Conservation (phyloP, 164 flowering plant genomes). For the Vitis cinerea region DNA sequence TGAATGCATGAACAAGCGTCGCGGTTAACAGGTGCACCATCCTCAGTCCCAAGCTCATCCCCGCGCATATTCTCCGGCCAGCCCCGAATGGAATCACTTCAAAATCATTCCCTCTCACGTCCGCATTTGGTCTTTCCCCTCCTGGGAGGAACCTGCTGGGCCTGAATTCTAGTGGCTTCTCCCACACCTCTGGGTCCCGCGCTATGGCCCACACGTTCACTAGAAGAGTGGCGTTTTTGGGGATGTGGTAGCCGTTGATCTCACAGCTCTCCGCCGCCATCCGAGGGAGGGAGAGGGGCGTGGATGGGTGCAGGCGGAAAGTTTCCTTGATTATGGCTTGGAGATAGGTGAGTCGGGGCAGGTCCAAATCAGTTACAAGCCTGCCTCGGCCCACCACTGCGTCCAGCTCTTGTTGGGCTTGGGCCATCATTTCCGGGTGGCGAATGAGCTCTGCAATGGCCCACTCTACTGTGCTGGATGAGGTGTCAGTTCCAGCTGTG, state of each 20-base stretch:
- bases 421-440: constrained; percentile 52
- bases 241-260: constrained; percentile 72
- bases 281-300: constrained; percentile 81
- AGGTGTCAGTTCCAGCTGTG: constrained; percentile 82
- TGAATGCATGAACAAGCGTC: constrained; percentile 62
- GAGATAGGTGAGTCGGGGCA: constrained; percentile 49
- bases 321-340: constrained; percentile 78
- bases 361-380: constrained; percentile 62
- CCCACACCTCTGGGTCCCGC: constrained; percentile 72
- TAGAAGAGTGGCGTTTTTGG: constrained; percentile 60
- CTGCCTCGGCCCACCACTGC: constrained; percentile 62
- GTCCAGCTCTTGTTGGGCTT: constrained; percentile 59
- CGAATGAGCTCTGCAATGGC: constrained; percentile 74
- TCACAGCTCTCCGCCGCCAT: constrained; percentile 57
- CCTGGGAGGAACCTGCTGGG: constrained; percentile 76
- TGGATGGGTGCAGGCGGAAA: constrained; percentile 86
- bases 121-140: constrained; percentile 50
- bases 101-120: constrained; percentile 68
- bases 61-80: constrained; percentile 85
- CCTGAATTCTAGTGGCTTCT: constrained; percentile 58
- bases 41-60: constrained; percentile 67
- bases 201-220: constrained; percentile 86
- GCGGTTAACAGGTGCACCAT: constrained; percentile 74
- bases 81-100: constrained; percentile 88
- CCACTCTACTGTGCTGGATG: constrained; percentile 89